Conservation (phyloP, 2,329 filamentous ascomycete species). For the Amylocarpus encephaloides region DNA sequence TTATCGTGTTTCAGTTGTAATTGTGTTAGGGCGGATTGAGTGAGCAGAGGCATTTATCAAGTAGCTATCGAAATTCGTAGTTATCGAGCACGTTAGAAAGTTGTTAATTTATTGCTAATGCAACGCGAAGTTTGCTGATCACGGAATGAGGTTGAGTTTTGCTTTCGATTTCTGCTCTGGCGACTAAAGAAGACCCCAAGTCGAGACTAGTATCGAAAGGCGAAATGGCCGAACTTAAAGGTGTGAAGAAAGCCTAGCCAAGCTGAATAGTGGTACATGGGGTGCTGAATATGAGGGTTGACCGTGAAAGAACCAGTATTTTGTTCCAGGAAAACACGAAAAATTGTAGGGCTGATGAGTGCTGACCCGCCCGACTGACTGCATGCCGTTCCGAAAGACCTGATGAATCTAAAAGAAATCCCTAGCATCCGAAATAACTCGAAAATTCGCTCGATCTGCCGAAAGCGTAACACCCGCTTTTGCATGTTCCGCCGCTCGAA, state of each 20-base stretch:
- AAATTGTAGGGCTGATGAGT: conserved; percentile 21
- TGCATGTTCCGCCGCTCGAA: conserved; percentile 32
- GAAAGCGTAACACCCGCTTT: conserved; percentile 28
- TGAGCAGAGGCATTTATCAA: conserved; percentile 24
- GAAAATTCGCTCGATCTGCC: conserved; percentile 27
- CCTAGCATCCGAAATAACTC: conserved; percentile 29
- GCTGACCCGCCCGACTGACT: conserved; percentile 30
- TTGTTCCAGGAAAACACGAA: conserved; percentile 30
- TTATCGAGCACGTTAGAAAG: conserved; percentile 29
- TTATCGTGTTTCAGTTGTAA: conserved; percentile 8
- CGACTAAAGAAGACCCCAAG: conserved; percentile 31
- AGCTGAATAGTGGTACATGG: conserved; percentile 34
- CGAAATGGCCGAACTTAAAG: conserved; percentile 25
- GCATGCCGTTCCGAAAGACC: conserved; percentile 30
- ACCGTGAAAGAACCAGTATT: conserved; percentile 30
- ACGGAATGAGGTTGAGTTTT: conserved; percentile 28
- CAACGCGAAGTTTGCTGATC: conserved; percentile 24
- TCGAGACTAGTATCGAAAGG: conserved; percentile 27
- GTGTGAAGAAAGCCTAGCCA: conserved; percentile 28
- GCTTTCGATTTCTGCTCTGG: conserved; percentile 30
- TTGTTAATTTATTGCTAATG: conserved; percentile 23
- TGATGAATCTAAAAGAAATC: conserved; percentile 31
- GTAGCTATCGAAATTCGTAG: conserved; percentile 15
- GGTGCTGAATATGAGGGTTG: conserved; percentile 30
- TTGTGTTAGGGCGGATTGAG: conserved; percentile 11